Evolutionary conservation across 805 yeast genomes (phyloP), one percentile per base, ranked within the genome.

Genomic region (Lachancea quebecensis): DNA sequence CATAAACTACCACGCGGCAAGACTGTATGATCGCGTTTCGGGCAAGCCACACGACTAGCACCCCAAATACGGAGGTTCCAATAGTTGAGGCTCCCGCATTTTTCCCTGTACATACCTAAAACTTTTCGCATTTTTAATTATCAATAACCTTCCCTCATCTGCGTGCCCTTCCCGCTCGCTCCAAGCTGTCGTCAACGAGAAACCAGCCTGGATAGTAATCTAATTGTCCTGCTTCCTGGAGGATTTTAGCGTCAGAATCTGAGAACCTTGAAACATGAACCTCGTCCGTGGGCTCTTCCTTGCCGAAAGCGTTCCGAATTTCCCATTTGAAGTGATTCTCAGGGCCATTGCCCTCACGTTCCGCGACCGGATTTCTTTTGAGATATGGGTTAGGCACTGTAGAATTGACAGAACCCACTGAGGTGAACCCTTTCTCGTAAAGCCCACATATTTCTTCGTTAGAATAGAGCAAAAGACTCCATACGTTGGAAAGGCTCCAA

Each of bases 391-490:
- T 93, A 30, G 76, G 79, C 2, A 74, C 55, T 0, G 99, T 91
- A 36, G 79, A 75, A 45, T 75, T 67, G 1, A 79, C 67, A 0
- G 95, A 93, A 2, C 99, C 99, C 15, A 93, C 65, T 1, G 96
- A 86, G 1, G 99, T 90, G 58, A 83, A 93, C 0, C 99, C 99
- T 32, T 54, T 45, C 53, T 85, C 95, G 57, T 93, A 93, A 45
- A 93, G 66, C 2, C 59, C 55, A 60, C 98, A 91, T 60, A 91
- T 89, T 2, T 73, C 73, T 35, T 82, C 72, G n/a, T 72, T 59
- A 16, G 78, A 68, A 17, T 67, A 74, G 16, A 79, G 65, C 41
- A 91, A 64, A 58, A 91, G 90, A 52, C 78, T 78, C 99, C 99
- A 93, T 2, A 93, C 73, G 46, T 89, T 86, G 16, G 75, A 74